A percentile compares a stretch with the other conserved stretches of the same genome.
Evolutionary conservation across 1,284 basidiomycete species (phyloP).

Genomic region (Porphyrellus sp.): DNA sequence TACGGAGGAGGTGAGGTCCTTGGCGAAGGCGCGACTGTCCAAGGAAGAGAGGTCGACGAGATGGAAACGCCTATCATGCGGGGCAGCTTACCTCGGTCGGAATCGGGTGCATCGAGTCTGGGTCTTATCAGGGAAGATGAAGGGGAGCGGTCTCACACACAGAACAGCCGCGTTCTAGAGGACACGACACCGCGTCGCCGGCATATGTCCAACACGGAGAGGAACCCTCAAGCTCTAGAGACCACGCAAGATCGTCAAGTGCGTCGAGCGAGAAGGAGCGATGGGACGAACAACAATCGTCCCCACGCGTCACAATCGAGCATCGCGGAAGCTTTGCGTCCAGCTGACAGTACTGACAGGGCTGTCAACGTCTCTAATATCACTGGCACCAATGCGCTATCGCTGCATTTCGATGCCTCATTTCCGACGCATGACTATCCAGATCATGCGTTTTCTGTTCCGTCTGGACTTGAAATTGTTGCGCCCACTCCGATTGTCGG

Average conservation of each 20-base stretch:
- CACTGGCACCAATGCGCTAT: constrained; percentile 31
- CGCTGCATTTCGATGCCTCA: constrained; percentile 38
- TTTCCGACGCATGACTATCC: constrained; percentile 28
- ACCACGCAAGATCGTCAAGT: constrained; percentile 15
- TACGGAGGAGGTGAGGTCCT: constrained; percentile 17
- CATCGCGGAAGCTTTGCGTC: constrained; percentile 22
- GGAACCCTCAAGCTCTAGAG: constrained; percentile 12
- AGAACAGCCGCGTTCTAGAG: constrained; percentile 11
- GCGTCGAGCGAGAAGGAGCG: constrained; percentile 26
- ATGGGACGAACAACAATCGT: constrained; percentile 14
- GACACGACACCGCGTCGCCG: constrained; percentile 19
- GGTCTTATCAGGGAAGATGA: constrained; percentile 35
- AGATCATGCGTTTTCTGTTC: constrained; percentile 12
- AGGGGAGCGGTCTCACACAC: constrained; percentile 16
- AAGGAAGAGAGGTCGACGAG: constrained; percentile 18
- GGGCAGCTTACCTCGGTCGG: constrained; percentile 21
- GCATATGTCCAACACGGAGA: constrained; percentile 17
- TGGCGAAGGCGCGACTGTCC: constrained; percentile 12
- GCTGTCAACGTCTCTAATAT: constrained; percentile 21
- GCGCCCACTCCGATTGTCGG: constrained; percentile 35
- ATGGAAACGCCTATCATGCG: constrained; percentile 19
- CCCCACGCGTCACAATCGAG: constrained; percentile 25
- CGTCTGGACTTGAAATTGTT: constrained; percentile 34
- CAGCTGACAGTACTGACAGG: constrained; percentile 16
- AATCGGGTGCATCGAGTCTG: constrained; percentile 24